Evolutionary conservation across 371 early-diverging fungal genomes (phyloP).

Genomic region (Neoconidiobolus thromboides): DNA sequence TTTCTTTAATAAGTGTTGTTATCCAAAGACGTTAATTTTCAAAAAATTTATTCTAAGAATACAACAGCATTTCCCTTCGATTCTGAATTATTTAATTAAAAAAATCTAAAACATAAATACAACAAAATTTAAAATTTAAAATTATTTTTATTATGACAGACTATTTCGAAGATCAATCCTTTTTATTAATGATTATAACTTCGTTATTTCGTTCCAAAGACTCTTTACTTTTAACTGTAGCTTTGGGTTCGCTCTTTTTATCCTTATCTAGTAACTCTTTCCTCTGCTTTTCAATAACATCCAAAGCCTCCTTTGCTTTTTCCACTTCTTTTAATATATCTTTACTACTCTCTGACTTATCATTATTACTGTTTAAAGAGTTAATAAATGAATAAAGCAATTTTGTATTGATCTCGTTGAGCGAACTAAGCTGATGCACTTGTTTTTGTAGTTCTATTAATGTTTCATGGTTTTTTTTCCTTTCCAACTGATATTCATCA

Average conservation of each 20-base stretch:
- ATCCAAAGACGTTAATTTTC: too few relatives aligned
- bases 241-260: background rate
- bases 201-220: background rate
- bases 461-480: background rate
- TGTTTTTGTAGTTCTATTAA: background rate
- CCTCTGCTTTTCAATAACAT: background rate
- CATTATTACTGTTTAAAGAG: background rate
- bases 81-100: too few relatives aligned
- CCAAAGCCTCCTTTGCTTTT: background rate
- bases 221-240: background rate
- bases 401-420: background rate
- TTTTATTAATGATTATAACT: background rate
- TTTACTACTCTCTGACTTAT: background rate
- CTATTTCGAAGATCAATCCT: background rate
- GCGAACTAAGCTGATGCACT: background rate
- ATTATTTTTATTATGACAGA: background rate
- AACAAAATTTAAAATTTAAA: background rate
- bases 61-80: too few relatives aligned
- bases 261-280: background rate
- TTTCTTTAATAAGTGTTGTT: too few relatives aligned
- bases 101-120: too few relatives aligned
- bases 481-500: background rate
- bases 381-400: background rate
- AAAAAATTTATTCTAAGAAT: too few relatives aligned
- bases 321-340: background rate